phyloP scores from a whole-genome alignment of 202 grass and related monocot genomes.

The Bolboschoenoplectus hybrid region DNA sequence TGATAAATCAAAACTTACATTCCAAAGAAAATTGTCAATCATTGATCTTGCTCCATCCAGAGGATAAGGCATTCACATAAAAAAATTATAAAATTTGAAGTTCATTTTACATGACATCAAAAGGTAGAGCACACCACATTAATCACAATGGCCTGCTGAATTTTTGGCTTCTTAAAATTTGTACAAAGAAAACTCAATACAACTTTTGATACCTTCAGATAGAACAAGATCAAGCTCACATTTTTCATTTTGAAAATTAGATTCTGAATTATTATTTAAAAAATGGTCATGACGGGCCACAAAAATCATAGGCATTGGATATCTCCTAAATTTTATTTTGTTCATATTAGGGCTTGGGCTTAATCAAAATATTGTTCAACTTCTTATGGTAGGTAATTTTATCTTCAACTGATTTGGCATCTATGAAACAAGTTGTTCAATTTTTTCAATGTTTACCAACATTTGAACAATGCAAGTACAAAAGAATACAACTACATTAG shows the following conservation, averaged over 20 bases:
- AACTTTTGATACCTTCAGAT: background rate
- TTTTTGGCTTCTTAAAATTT: background rate
- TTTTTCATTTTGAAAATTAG: background rate
- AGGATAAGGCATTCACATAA: background rate
- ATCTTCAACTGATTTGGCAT: constrained; percentile 11
- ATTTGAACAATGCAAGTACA: constrained; percentile 13
- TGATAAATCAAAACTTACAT: background rate
- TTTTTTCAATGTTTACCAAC: background rate
- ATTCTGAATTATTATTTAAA: constrained; percentile 1
- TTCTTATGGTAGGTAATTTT: background rate
- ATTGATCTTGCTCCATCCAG: background rate
- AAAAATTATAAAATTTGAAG: background rate
- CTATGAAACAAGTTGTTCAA: background rate
- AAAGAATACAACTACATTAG: background rate
- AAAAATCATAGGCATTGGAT: background rate
- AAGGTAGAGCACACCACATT: background rate
- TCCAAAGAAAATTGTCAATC: background rate
- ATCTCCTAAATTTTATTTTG: background rate
- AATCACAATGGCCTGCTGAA: background rate
- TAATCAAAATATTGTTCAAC: background rate
- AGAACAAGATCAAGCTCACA: background rate
- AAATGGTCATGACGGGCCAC: background rate
- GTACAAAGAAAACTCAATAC: background rate
- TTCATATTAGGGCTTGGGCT: background rate
- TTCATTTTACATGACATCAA: background rate